Base-by-base conservation (phyloP, 1,284 basidiomycete species). In the Ganoderma lucidum region DNA sequence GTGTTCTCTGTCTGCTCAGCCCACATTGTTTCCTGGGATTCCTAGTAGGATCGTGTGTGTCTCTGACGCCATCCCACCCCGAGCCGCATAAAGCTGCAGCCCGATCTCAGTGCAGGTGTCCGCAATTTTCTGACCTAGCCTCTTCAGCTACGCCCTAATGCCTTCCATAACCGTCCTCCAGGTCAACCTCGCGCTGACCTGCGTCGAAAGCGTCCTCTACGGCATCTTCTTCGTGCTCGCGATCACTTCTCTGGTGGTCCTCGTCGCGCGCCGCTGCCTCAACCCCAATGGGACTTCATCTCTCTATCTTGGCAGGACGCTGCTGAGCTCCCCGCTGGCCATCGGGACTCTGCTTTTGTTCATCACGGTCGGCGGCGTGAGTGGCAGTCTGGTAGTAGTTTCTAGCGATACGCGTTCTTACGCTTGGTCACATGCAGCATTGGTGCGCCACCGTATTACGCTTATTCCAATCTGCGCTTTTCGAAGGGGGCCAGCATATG, bases 381-480 rank as follows among this genome's bases (percentile, higher is more conserved):
- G 65, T 51, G 6, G 8, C 9, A 14, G 5, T 12, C 28, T 3
- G 8, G 0, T 15, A 0, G n/a, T 30, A 35, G 8, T 41, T 41
- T 35, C 35, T 35, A 35, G 35, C 35, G 8, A 35, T 56, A 41
- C 35, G 6, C 14, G 35, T 32, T 19, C 14, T 65, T 3, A 19
- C 4, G 35, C 35, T 35, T 35, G 35, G 8, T 10, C 15, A 15
- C 32, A 4, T n/a, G 23, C 30, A 74, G 73, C 73, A 73, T 56
- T 74, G 73, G 73, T 45, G 71, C 19, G 30, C 71, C 17, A 63
- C 68, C 17, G 67, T 71, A 3, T 58, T 53, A 9, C 63, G 71
- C 23, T 14, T 63, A 2, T 73, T 71, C 56, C 64, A 73, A 41
- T 71, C 71, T 61, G 28, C 71, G 19, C 35, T 35, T 35, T 35